Base-by-base conservation (phyloP, 164 flowering plant genomes). In the Liquidambar formosana region DNA sequence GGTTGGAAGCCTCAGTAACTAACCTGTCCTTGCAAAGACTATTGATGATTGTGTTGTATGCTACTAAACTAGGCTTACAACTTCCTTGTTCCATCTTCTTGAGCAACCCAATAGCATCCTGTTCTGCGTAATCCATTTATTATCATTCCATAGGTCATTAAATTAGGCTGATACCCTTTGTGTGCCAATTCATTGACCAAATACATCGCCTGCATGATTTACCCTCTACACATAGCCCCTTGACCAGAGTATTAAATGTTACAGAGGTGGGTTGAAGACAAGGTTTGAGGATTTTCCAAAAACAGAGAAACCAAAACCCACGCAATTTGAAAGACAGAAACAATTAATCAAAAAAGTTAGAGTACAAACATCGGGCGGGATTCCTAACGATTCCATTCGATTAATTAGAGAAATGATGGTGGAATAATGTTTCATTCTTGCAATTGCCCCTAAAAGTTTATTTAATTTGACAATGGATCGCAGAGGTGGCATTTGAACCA, bases 311-410 rank as follows among this genome's bases (percentile, higher is more conserved):
- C 66, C 75, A 3, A 25, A 47, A 38, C 45, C 64, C 0, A 65
- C 47, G 6, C n/a, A 47, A 8, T 47, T 41, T 64, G 68, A 28
- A 10, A 28, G 58, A 68, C 78, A 74, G 38, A 46, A 68, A 16
- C 73, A 71, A 56, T 68, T 78, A 25, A 75, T 18, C 44, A 78
- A 15, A 13, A 78, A 67, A 41, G 45, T 60, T 1, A 74, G 61
- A 2, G 72, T 53, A 21, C 9, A 62, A 22, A 38, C 1, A 49
- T 49, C 16, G 22, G 52, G 27, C 4, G 1, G 19, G 14, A 64
- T 10, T 28, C 67, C 67, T 2, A 48, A 14, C 22, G 8, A 16
- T 10, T 48, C n/a, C 66, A 51, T 51, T 43, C 47, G 15, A 5
- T 56, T 26, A 19, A 14, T 18, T 43, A 63, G 1, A 21, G 67